These are phyloP conservation scores for Hirsutella thompsonii DNA, from an alignment of 2,329 filamentous ascomycete species.

Conservation along the genomic window DNA sequence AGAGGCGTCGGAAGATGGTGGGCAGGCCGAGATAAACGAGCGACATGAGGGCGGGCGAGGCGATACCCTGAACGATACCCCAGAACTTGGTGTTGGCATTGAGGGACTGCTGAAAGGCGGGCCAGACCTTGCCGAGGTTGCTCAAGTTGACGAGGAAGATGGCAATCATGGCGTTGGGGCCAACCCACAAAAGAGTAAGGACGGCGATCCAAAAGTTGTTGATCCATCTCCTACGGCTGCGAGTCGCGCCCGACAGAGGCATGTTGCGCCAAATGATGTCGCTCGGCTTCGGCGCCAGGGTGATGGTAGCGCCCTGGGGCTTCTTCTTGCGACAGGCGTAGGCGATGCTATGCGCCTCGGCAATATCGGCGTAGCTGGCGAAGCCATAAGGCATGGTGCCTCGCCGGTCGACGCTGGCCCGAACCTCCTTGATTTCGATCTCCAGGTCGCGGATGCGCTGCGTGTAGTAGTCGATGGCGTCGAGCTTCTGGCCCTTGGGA, in stretches of 20 bases:
- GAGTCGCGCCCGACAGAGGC: conserved; percentile 52
- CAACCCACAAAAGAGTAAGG: conserved; percentile 77
- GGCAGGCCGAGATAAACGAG: conserved; percentile 79
- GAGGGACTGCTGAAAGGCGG: conserved; percentile 56
- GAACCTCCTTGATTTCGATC: conserved; percentile 69
- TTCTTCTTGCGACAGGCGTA: conserved; percentile 71
- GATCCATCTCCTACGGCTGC: conserved; percentile 60
- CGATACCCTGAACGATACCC: conserved; percentile 85
- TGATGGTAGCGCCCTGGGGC: conserved; percentile 63
- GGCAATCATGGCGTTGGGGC: conserved; percentile 85
- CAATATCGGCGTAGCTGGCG: conserved; percentile 80
- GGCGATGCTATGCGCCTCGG: conserved; percentile 78
- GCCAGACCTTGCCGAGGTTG: conserved; percentile 74
- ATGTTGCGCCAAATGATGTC: conserved; percentile 97
- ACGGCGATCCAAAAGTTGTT: conserved; percentile 76
- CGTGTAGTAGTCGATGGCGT: conserved; percentile 89
- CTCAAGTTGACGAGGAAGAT: conserved; percentile 80
- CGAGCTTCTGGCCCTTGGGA: conserved; percentile 61
- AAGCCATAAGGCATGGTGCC: conserved; percentile 89
- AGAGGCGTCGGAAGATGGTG: conserved; percentile 79
- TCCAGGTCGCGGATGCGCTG: conserved; percentile 75
- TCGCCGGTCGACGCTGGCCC: conserved; percentile 70
- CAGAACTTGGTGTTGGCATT: conserved; percentile 52
- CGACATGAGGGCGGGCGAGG: conserved; percentile 76
- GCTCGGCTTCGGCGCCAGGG: conserved; percentile 71